Conservation (phyloP, 208 protist species). For the Acanthamoeba castellanii region DNA sequence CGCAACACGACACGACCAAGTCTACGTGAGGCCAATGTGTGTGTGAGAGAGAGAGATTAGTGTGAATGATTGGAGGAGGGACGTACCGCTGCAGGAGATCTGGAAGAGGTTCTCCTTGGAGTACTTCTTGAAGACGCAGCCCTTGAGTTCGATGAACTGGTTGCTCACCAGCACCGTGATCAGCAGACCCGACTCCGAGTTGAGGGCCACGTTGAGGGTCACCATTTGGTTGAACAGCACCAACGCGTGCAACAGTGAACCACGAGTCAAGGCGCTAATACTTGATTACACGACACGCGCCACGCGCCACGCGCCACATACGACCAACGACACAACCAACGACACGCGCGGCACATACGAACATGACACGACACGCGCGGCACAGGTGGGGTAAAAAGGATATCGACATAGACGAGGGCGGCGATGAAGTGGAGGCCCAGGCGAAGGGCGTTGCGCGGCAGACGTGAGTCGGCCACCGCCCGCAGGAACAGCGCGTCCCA, state of each 20-base stretch:
- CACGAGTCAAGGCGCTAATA: neutral
- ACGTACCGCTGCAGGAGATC: conserved; percentile 87
- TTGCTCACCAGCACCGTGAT: conserved; percentile 95
- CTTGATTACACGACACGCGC: neutral
- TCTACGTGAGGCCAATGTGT: neutral
- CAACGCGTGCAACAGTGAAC: conserved; percentile 89
- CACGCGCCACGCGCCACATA: too few species aligned
- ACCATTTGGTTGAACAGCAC: conserved; percentile 93
- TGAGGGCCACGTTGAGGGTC: conserved; percentile 95
- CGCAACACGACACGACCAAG: too few species aligned
- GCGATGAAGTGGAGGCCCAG: conserved; percentile 66
- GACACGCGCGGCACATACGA: too few species aligned
- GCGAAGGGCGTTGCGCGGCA: neutral
- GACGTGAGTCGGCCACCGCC: neutral
- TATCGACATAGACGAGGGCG: conserved; percentile 79
- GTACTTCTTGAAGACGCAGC: conserved; percentile 94
- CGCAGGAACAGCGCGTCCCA: conserved; percentile 91
- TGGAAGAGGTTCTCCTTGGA: conserved; percentile 92
- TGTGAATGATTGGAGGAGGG: neutral
- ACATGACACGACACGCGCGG: too few species aligned
- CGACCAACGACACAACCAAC: neutral
- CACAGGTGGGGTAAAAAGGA: conserved; percentile 39
- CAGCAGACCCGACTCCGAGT: conserved; percentile 93
- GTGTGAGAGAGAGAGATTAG: neutral
- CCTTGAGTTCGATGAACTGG: conserved; percentile 96